A percentile compares a stretch with the other conserved stretches of the same genome.
These are phyloP conservation scores for Sarcomyxa edulis DNA, from an alignment of 768 basidiomycete genomes.

Conservation along the genomic window DNA sequence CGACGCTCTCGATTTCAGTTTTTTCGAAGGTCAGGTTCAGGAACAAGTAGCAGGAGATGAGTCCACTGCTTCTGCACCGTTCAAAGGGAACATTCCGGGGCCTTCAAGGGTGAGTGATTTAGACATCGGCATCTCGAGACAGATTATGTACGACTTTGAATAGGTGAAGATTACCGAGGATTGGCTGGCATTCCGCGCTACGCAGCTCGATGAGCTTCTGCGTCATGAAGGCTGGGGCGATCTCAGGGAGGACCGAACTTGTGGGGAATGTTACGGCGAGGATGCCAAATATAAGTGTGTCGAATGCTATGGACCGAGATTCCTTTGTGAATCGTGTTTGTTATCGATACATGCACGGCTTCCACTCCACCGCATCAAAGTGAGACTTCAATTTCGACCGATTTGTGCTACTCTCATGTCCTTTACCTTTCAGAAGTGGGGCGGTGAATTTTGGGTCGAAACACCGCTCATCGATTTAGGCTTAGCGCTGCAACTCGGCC, in stretches of 20 bases:
- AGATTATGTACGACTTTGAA: too few species aligned
- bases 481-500: conserved; percentile 7
- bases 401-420: background rate
- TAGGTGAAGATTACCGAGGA: too few species aligned
- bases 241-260: background rate
- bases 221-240: conserved; percentile 4
- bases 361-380: conserved; percentile 6
- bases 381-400: background rate
- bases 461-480: conserved; percentile 6
- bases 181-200: too few species aligned
- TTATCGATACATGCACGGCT: background rate
- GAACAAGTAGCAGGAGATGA: too few species aligned
- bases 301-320: conserved; percentile 1
- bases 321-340: conserved; percentile 2
- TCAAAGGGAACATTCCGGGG: too few species aligned
- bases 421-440: conserved; percentile 3
- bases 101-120: too few species aligned
- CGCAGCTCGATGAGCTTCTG: conserved; percentile 4
- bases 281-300: conserved; percentile 3
- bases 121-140: too few species aligned
- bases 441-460: background rate
- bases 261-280: background rate
- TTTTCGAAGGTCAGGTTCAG: too few species aligned
- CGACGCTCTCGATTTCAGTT: too few species aligned
- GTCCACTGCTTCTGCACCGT: too few species aligned